Percentiles rank a stretch among this genome's conserved stretches.
Conservation (phyloP, 345 rosid genomes). For the rapeseed (Brassica napus) region Da-Ae NC_063450.1:12656001-12656500, state of each 20-base stretch:
- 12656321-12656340: not conserved
- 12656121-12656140: too few relatives aligned
- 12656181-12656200: not conserved
- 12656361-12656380: not conserved
- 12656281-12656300: too few relatives aligned
- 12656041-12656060: not conserved
- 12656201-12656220: not conserved
- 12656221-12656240: not conserved
- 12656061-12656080: not conserved
- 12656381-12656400: slow-evolving; percentile 50
- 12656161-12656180: not conserved
- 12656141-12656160: not conserved
- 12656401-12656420: slow-evolving; percentile 27
- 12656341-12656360: not conserved
- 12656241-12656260: too few relatives aligned
- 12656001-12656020: not conserved
- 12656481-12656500: not conserved
- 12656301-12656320: not conserved
- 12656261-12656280: not conserved
- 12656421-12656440: not conserved
- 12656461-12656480: not conserved
- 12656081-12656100: not conserved
- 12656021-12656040: not conserved
- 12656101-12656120: not conserved
- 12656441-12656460: not conserved